These are phyloP conservation scores for Polytolypa hystricis DNA, from an alignment of 2,329 filamentous ascomycete species.

Conservation along the genomic window DNA sequence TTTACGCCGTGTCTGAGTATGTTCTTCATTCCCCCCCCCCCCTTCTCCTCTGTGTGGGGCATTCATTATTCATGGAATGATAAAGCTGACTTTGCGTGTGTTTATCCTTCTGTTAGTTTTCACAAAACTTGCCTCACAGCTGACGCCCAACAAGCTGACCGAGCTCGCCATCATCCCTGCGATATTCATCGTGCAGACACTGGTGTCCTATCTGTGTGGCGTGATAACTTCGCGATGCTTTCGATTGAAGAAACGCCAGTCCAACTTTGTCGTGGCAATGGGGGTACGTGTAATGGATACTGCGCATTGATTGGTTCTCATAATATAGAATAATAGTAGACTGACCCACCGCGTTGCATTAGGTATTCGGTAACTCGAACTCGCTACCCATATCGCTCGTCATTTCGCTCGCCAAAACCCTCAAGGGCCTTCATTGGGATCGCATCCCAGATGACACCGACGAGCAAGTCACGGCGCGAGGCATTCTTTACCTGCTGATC, in stretches of 20 bases:
- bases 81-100: too few species aligned
- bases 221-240: constrained; percentile 60
- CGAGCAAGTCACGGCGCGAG: constrained; percentile 83
- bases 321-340: constrained; percentile 10
- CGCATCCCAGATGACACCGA: constrained; percentile 85
- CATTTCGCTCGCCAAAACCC: constrained; percentile 81
- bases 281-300: constrained; percentile 52
- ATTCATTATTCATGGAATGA: not conserved
- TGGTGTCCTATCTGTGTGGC: constrained; percentile 73
- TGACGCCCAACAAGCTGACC: constrained; percentile 78
- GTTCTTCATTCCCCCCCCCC: too few species aligned
- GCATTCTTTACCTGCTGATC: constrained; percentile 89
- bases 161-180: constrained; percentile 91
- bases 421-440: constrained; percentile 89
- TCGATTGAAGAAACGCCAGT: constrained; percentile 69
- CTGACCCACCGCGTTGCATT: too few species aligned
- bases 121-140: constrained; percentile 87
- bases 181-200: constrained; percentile 81
- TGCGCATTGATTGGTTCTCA: too few species aligned
- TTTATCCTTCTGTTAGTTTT: too few species aligned
- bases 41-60: not conserved
- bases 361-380: constrained; percentile 96
- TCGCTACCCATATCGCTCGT: constrained; percentile 94
- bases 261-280: constrained; percentile 96
- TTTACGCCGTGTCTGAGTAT: constrained; percentile 94